These are phyloP conservation scores for Saccharomycopsis oosterbeekiorum DNA, from an alignment of 805 yeast genomes.

Conservation along the genomic window DNA sequence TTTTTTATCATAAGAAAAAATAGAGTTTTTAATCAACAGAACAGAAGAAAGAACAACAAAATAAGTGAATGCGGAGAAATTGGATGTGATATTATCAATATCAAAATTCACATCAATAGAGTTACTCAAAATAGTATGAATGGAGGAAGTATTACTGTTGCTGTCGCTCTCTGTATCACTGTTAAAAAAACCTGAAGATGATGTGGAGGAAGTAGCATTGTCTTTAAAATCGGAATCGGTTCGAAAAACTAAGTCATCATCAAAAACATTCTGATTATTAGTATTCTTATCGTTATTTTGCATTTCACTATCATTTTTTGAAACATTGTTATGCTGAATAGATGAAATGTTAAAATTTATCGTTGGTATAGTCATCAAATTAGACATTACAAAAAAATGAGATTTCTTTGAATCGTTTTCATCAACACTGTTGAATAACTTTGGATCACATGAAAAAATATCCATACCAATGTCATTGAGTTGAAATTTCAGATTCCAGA, in stretches of 20 bases:
- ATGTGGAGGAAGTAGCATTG: not conserved
- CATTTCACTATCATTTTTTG: slow-evolving; percentile 26
- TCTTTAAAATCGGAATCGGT: not conserved
- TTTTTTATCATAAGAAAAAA: slow-evolving; percentile 21
- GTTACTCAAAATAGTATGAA: not conserved
- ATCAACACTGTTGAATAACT: slow-evolving; percentile 22
- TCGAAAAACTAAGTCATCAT: not conserved
- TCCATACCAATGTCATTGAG: slow-evolving; percentile 17
- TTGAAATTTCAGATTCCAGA: slow-evolving; percentile 18
- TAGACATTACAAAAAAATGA: not conserved
- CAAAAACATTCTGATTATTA: not conserved
- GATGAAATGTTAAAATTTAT: not conserved
- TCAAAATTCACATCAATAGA: slow-evolving; percentile 7
- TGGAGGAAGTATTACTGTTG: not conserved
- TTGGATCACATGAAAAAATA: slow-evolving; percentile 24
- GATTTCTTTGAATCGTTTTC: slow-evolving; percentile 16
- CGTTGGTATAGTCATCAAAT: not conserved
- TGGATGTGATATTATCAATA: slow-evolving; percentile 24
- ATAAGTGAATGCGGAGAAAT: slow-evolving; percentile 33
- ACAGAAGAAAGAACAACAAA: slow-evolving; percentile 37
- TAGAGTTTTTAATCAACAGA: slow-evolving; percentile 35
- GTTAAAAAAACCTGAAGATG: not conserved
- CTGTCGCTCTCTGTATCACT: not conserved
- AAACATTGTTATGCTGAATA: slow-evolving; percentile 9
- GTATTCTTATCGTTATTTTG: slow-evolving; percentile 7